These are phyloP conservation scores for Oidiodendron maius DNA, from an alignment of 495 filamentous ascomycete species.

Conservation along the genomic window DNA sequence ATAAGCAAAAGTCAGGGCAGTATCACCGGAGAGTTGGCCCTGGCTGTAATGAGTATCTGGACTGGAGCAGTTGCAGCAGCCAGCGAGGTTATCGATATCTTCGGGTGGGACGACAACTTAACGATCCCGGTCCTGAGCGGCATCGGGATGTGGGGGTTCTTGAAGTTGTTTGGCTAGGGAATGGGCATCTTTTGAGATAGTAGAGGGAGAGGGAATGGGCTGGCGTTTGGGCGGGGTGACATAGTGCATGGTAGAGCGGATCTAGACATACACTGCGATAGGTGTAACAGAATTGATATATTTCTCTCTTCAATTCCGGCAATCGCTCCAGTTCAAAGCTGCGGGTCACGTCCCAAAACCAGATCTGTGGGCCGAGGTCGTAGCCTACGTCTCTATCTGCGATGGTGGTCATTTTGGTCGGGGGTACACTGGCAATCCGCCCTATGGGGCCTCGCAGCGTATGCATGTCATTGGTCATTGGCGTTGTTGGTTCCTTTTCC, in stretches of 20 bases:
- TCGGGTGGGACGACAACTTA: constrained; percentile 93
- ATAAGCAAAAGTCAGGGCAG: constrained; percentile 38
- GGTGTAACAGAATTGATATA: too few relatives aligned
- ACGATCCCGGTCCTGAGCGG: constrained; percentile 92
- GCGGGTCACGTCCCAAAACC: too few relatives aligned
- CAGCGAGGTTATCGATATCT: constrained; percentile 87
- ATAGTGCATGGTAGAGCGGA: not conserved
- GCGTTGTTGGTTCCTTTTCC: too few relatives aligned
- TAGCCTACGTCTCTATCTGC: too few relatives aligned
- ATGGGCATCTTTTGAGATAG: constrained; percentile 2
- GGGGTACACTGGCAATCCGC: too few relatives aligned
- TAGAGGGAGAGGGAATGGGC: not conserved
- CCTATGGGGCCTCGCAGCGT: too few relatives aligned
- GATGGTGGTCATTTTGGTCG: too few relatives aligned
- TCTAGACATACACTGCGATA: not conserved
- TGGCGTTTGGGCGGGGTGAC: constrained; percentile 10
- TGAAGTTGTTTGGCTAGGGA: constrained; percentile 77
- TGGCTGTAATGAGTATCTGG: constrained; percentile 81
- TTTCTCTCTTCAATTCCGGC: too few relatives aligned
- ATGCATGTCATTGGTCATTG: too few relatives aligned
- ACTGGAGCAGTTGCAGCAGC: constrained; percentile 80
- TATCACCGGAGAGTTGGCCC: constrained; percentile 62
- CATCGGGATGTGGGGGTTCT: constrained; percentile 84
- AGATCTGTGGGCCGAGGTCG: too few relatives aligned
- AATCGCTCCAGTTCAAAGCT: too few relatives aligned